Percentiles rank a stretch among this genome's conserved stretches.
Conservation (phyloP, 768 basidiomycete species). For the Calvatia gigantea region DNA sequence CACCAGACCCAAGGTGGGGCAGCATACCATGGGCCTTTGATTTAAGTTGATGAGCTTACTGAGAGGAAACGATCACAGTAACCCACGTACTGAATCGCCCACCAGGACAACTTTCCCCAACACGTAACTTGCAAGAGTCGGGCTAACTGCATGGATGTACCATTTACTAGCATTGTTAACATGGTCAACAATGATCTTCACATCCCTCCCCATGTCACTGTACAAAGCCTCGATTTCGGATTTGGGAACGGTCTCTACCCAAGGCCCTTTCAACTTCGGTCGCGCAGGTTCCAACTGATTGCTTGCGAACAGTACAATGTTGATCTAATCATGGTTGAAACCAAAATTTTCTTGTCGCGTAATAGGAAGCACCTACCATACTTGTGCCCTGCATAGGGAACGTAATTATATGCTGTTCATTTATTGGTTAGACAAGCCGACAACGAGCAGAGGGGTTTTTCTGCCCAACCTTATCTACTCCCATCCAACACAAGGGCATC, state of each 20-base stretch:
- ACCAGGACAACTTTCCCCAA: constrained; percentile 45
- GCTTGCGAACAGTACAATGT: constrained; percentile 9
- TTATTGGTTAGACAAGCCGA: background rate
- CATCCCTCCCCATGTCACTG: constrained; percentile 45
- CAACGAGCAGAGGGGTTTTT: too few species aligned
- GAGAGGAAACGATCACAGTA: background rate
- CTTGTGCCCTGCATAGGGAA: constrained; percentile 43
- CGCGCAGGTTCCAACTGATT: constrained; percentile 2
- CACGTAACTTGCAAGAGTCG: constrained; percentile 40
- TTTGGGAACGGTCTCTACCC: constrained; percentile 38
- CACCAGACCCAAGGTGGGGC: constrained; percentile 56
- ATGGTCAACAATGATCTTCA: constrained; percentile 34
- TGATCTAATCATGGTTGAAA: constrained; percentile 23
- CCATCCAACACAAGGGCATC: constrained; percentile 40
- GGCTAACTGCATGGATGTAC: constrained; percentile 47
- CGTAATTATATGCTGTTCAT: constrained; percentile 45
- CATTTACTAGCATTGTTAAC: constrained; percentile 46
- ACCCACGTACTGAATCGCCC: constrained; percentile 45
- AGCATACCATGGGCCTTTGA: constrained; percentile 55
- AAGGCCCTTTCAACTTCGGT: constrained; percentile 22
- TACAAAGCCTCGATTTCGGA: constrained; percentile 42
- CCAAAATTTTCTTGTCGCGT: background rate
- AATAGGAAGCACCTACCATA: constrained; percentile 27
- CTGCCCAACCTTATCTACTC: constrained; percentile 38
- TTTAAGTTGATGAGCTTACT: constrained; percentile 1